phyloP scores from a whole-genome alignment of 805 yeast species.

The Metschnikowia reukaufii region DNA sequence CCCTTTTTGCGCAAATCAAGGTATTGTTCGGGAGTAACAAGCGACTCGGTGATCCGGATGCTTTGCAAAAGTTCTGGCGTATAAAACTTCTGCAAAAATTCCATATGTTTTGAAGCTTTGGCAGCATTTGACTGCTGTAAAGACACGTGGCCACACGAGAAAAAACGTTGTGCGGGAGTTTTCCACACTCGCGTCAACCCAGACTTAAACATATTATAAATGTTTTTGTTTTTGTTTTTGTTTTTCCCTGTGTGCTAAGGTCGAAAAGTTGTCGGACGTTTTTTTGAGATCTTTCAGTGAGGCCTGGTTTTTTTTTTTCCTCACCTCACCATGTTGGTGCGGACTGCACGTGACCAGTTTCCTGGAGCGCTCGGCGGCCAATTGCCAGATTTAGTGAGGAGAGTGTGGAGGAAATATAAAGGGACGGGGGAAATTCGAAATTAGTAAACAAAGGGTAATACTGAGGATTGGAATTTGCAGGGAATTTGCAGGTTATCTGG shows the following conservation, averaged over 20 bases:
- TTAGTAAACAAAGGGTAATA: too few species aligned
- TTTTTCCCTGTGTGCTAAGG: too few species aligned
- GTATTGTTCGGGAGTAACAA: constrained; percentile 66
- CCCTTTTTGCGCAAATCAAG: constrained; percentile 36
- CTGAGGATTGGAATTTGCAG: too few species aligned
- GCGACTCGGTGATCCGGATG: constrained; percentile 76
- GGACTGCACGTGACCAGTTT: too few species aligned
- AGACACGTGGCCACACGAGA: not conserved
- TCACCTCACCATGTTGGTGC: too few species aligned
- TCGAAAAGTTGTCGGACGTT: too few species aligned
- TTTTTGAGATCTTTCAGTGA: too few species aligned
- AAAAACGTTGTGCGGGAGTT: not conserved
- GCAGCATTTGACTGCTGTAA: not conserved
- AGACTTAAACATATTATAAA: constrained; percentile 1
- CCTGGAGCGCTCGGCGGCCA: too few species aligned
- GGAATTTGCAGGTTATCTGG: too few species aligned
- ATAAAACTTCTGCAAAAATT: constrained; percentile 69
- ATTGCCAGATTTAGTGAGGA: too few species aligned
- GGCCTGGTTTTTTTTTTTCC: not conserved
- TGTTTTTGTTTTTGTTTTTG: not conserved
- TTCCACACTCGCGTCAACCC: constrained; percentile 3
- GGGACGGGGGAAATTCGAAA: too few species aligned
- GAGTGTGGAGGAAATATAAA: too few species aligned
- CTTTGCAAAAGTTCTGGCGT: constrained; percentile 79
- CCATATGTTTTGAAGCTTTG: constrained; percentile 42